These are phyloP conservation scores for Xylaria multiplex DNA, from an alignment of 2,329 filamentous ascomycete genomes.

Conservation along the genomic window DNA sequence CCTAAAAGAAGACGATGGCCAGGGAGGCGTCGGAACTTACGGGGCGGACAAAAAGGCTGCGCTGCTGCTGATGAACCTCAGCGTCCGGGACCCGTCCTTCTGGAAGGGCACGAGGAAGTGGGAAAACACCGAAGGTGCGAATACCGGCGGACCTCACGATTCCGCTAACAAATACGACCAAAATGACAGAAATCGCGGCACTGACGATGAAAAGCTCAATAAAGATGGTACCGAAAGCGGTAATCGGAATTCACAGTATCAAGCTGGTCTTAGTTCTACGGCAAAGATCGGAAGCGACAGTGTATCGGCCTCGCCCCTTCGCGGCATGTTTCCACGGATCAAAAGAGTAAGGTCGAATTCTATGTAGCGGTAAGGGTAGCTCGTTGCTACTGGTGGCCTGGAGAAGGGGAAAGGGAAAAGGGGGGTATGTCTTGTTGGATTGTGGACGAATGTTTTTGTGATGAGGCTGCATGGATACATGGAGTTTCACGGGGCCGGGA, in stretches of 20 bases:
- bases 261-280: not conserved
- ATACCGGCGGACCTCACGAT: not conserved
- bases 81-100: slow-evolving; percentile 50
- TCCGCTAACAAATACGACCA: not conserved
- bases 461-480: not conserved
- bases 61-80: slow-evolving; percentile 59
- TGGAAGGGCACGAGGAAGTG: slow-evolving; percentile 15
- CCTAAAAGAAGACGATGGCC: slow-evolving; percentile 35
- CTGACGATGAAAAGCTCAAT: not conserved
- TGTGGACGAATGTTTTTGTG: not conserved
- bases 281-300: slow-evolving; percentile 5
- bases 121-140: not conserved
- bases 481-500: not conserved
- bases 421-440: not conserved
- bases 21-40: not conserved
- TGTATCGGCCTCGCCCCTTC: slow-evolving; percentile 39
- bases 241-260: not conserved
- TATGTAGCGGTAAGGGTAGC: slow-evolving; percentile 44
- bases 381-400: not conserved
- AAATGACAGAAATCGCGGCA: not conserved
- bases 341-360: slow-evolving; percentile 57
- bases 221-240: not conserved
- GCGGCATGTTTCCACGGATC: slow-evolving; percentile 47
- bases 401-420: not conserved
- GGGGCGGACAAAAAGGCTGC: slow-evolving; percentile 59